A percentile compares a stretch with the other conserved stretches of the same genome.
Evolutionary conservation across 805 yeast species (phyloP).

Genomic region (Komagataella mondaviorum): DNA sequence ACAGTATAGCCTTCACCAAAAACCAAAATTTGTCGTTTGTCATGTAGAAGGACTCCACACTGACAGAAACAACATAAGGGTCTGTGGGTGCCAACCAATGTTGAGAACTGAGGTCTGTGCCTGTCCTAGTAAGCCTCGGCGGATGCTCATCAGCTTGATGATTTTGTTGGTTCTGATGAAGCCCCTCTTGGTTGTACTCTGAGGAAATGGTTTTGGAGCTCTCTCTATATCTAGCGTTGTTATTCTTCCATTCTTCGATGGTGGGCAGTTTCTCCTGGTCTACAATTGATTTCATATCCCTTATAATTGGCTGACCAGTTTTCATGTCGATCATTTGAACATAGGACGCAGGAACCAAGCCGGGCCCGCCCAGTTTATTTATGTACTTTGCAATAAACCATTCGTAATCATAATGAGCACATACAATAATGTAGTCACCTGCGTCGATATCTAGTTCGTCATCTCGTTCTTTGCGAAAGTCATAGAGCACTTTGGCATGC

Average conservation of each 20-base stretch:
- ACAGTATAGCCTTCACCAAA: constrained; percentile 50
- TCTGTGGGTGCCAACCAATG: constrained; percentile 4
- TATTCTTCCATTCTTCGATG: constrained; percentile 90
- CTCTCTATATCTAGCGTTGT: constrained; percentile 86
- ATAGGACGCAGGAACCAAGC: constrained; percentile 84
- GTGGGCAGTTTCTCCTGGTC: constrained; percentile 65
- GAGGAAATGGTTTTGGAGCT: constrained; percentile 26
- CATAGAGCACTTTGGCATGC: constrained; percentile 79
- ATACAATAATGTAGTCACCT: constrained; percentile 83
- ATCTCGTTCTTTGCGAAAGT: constrained; percentile 66
- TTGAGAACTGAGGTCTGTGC: constrained; percentile 2
- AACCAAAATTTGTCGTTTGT: constrained; percentile 89
- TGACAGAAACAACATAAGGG: constrained; percentile 38
- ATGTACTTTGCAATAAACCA: constrained; percentile 98
- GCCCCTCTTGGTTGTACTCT: not conserved
- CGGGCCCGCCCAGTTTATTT: constrained; percentile 93
- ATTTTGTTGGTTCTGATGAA: not conserved
- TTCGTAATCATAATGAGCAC: constrained; percentile 93
- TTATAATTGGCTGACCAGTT: constrained; percentile 46
- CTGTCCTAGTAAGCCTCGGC: constrained; percentile 7
- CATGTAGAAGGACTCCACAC: constrained; percentile 67
- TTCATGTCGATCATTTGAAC: constrained; percentile 75
- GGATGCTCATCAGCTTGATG: not conserved
- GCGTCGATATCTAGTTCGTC: constrained; percentile 79
- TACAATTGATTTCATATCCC: constrained; percentile 32